Base-by-base conservation (phyloP, 1,284 basidiomycete genomes). In the Chiua sp. region DNA sequence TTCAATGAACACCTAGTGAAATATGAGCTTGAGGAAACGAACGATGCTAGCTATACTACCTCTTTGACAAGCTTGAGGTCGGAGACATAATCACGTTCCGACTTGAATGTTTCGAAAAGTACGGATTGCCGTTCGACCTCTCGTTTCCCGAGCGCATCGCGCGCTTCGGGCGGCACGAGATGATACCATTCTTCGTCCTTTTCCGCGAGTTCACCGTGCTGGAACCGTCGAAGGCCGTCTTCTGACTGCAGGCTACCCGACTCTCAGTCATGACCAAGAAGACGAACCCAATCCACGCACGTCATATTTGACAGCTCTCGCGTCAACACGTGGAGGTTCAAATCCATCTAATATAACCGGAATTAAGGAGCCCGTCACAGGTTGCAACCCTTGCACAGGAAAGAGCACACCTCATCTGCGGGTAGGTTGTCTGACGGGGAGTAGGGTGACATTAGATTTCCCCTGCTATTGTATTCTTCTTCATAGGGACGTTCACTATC, bases 121-220 rank as follows among this genome's bases (percentile, higher is more conserved):
- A 91, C 83, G 16, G 88, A 92, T 72, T 95, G 93, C 50, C 93
- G 81, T 61, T 89, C 84, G 16, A 93, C 87, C 71, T 94, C 93
- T 55, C 83, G 74, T 68, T 86, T 85, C 23, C 86, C 87, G 2
- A 94, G 76, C 0, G 86, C 86, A 44, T 88, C 84, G n/a, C 81
- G 79, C 0, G 91, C 86, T 65, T 84, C 84, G 22, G 76, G 63
- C 10, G 92, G 89, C 2, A 94, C 90, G 8, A 95, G 79, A 54
- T 82, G 78, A 73, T 93, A 79, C 93, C 93, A 95, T 61, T 91
- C 89, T 70, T 88, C 83, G 58, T 92, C 87, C 15, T 77, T 78
- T 48, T 87, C 85, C 6, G 79, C 69, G 10, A 92, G 75, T 59
- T 85, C 75, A 32, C 86, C 86, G 0, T 75, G 73, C 68, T 93